A percentile compares a stretch with the other conserved stretches of the same genome.
phyloP scores from a whole-genome alignment of 2,329 filamentous ascomycete species.

The Penicillium griseofulvum region DNA sequence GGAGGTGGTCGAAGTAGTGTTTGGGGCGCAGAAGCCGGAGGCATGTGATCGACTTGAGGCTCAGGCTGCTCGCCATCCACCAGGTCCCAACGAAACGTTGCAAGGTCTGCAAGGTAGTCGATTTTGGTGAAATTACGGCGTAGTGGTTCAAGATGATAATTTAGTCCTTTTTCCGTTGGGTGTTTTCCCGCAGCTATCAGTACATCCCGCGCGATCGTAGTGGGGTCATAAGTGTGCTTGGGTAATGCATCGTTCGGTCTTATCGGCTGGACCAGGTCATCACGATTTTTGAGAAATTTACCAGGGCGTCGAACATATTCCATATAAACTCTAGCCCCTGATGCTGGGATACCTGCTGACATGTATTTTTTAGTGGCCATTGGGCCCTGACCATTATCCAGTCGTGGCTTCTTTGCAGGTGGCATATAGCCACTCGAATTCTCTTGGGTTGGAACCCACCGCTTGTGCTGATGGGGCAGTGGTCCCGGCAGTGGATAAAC shows the following conservation, averaged over 20 bases:
- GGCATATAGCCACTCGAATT: background rate
- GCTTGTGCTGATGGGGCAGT: background rate
- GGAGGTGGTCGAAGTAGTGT: background rate
- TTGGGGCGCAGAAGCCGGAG: constrained; percentile 7
- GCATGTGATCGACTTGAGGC: constrained; percentile 2
- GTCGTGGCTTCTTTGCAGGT: background rate
- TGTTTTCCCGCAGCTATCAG: constrained; percentile 62
- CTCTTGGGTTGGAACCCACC: background rate
- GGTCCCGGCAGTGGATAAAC: background rate
- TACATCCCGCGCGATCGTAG: constrained; percentile 63
- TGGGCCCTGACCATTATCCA: background rate
- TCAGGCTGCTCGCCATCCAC: constrained; percentile 44
- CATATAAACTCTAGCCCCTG: constrained; percentile 4
- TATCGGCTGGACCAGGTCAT: constrained; percentile 47
- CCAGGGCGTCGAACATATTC: constrained; percentile 3
- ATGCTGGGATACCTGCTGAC: constrained; percentile 5
- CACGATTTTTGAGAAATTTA: constrained; percentile 28
- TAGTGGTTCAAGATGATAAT: constrained; percentile 56
- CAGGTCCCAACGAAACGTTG: constrained; percentile 60
- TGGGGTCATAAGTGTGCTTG: constrained; percentile 57
- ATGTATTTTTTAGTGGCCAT: background rate
- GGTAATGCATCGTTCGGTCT: constrained; percentile 37
- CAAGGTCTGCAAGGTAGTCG: constrained; percentile 51
- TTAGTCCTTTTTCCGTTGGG: constrained; percentile 58
- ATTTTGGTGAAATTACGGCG: constrained; percentile 45